Percentiles rank a stretch among this genome's conserved stretches.
These are phyloP conservation scores for Cystobasidiaceae sp. DNA, from an alignment of 1,284 basidiomycete genomes.

Conservation along the genomic window DNA sequence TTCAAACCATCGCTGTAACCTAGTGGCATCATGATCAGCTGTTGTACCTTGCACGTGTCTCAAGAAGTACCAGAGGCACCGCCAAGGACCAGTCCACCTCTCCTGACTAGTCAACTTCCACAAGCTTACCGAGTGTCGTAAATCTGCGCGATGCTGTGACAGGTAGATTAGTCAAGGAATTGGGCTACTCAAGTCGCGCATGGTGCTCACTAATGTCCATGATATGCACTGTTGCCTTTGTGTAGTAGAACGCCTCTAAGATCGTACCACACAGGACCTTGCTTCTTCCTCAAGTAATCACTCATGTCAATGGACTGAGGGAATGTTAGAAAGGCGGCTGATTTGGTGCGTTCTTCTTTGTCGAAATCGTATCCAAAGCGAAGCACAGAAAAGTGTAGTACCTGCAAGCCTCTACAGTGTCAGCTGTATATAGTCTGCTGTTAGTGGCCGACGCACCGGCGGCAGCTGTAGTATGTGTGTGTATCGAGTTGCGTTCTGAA, in stretches of 20 bases:
- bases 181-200: neutral
- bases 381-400: conserved; percentile 76
- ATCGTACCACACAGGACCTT: conserved; percentile 57
- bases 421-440: too few species aligned
- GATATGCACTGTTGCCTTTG: conserved; percentile 77
- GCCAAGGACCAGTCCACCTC: too few species aligned
- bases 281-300: conserved; percentile 52
- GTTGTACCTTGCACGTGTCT: too few species aligned
- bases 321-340: conserved; percentile 68
- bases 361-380: conserved; percentile 80
- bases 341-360: conserved; percentile 59
- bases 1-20: conserved; percentile 71
- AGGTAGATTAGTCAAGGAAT: neutral
- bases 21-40: too few species aligned
- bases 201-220: conserved; percentile 65
- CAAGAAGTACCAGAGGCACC: too few species aligned
- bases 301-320: conserved; percentile 69
- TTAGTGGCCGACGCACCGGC: conserved; percentile 52
- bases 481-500: conserved; percentile 71
- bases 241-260: conserved; percentile 75
- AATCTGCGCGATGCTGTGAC: conserved; percentile 66
- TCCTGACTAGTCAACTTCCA: too few species aligned
- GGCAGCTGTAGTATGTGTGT: conserved; percentile 65
- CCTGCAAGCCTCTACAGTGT: too few species aligned
- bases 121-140: conserved; percentile 63